Conservation (phyloP, 2,329 filamentous ascomycete species). For the Curvularia sp. region DNA sequence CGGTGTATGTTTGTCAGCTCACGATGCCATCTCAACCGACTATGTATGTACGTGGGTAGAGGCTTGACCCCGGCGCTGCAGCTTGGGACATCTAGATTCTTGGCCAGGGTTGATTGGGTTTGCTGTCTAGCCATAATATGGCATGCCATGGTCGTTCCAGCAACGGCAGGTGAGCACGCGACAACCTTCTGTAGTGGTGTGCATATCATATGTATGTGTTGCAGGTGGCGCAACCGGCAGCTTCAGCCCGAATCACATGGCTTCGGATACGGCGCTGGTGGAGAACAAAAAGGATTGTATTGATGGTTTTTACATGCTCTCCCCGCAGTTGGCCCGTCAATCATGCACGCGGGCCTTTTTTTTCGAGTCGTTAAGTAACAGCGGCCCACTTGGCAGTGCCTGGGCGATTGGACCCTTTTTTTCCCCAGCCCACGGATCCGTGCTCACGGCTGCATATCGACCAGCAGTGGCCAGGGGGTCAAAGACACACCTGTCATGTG, state of each 20-base stretch:
- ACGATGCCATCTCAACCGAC: constrained; percentile 9
- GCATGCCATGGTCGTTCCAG: constrained; percentile 6
- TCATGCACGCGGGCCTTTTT: constrained; percentile 2
- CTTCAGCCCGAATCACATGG: constrained; percentile 32
- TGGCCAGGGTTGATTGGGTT: not conserved
- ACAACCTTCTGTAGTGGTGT: constrained; percentile 20
- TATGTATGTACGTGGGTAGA: too few relatives aligned
- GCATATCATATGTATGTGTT: constrained; percentile 9
- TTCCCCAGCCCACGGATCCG: not conserved
- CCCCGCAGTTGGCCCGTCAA: constrained; percentile 7
- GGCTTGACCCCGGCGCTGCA: constrained; percentile 4
- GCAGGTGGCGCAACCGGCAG: constrained; percentile 8
- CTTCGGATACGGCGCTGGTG: constrained; percentile 26
- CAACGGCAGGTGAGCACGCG: constrained; percentile 35
- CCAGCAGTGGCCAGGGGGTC: not conserved
- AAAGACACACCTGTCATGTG: not conserved
- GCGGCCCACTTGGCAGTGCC: constrained; percentile 11
- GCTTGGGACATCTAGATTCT: not conserved
- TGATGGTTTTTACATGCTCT: constrained; percentile 20
- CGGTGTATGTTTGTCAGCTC: constrained; percentile 16
- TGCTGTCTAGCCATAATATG: not conserved
- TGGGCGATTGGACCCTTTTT: constrained; percentile 8
- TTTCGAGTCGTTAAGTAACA: constrained; percentile 8
- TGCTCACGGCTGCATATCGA: not conserved
- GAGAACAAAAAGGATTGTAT: constrained; percentile 16